Base-by-base conservation (phyloP, 805 yeast species). In the Sugiyamaella chiloensis region DNA sequence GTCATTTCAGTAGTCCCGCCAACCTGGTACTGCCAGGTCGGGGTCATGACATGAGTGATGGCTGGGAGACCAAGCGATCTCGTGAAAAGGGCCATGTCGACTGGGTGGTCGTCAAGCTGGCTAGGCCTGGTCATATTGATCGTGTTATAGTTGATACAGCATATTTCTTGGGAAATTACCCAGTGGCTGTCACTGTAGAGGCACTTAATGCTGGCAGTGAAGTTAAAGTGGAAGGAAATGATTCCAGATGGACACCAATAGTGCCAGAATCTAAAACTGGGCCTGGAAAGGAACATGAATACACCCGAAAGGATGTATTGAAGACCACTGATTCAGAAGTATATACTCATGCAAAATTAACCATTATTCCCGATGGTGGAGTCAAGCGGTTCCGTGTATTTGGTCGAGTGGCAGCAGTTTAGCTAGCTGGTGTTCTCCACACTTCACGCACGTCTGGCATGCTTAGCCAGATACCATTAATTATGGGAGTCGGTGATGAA, bases 11-110 rank as follows among this genome's bases (percentile, higher is more conserved):
- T 31, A 78, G 91, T 39, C 95, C 90, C 31, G 95, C 87, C 65
- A 91, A 91, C 69, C 71, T 91, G 52, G 70, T 91, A 48, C 72
- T 91, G 47, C 97, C 97, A 1, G 98, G 98, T 12, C 80, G 97
- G 52, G 99, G 99, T 44, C 79, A 76, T 59, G 96, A 91, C 66
- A 91, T 91, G 98, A 80, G 93, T 43, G 98, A 93, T 62, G 99
- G 99, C 11, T 91, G 99, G 99, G 99, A 91, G 65, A 91, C 99
- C 20, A 80, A 79, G 59, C 80, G 99, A 64, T 88, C 96, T 1
- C 78, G 98, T 64, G 73, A 70, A 9, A 78, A 81, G 3, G 89
- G 87, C 37, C 98, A 91, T 64, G 81, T 78, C 31, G 99, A 91
- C 71, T 91, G 96, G 96, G 96, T 81, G 2, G 78, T 87, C 44